Evolutionary conservation across 441 rosid genomes (phyloP).

Genomic region (Erysimum cheiri): DNA sequence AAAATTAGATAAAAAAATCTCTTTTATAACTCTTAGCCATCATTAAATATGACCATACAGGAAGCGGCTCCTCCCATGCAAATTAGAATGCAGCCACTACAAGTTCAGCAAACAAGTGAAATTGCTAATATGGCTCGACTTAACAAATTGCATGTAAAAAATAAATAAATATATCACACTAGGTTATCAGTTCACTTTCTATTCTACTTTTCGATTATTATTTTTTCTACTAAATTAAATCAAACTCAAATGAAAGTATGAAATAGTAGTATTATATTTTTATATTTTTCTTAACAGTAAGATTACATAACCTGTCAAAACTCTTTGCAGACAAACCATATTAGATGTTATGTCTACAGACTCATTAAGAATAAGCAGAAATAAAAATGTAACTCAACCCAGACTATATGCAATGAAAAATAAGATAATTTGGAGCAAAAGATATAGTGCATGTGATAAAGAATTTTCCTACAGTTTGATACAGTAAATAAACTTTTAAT

Average conservation of each 20-base stretch:
- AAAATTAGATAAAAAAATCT: slow-evolving; percentile 19
- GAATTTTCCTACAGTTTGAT: not conserved
- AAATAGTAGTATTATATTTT: slow-evolving; percentile 2
- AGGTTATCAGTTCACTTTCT: slow-evolving; percentile 18
- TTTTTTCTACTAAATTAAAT: not conserved
- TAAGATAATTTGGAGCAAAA: not conserved
- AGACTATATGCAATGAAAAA: slow-evolving; percentile 14
- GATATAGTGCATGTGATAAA: not conserved
- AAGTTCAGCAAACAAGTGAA: slow-evolving; percentile 16
- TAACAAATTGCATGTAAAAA: not conserved
- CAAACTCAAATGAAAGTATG: slow-evolving; percentile 18
- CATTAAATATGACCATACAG: slow-evolving; percentile 19
- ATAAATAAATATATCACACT: slow-evolving; percentile 5
- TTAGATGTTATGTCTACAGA: not conserved
- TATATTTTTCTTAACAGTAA: slow-evolving; percentile 1
- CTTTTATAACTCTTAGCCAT: slow-evolving; percentile 28
- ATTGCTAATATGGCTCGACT: not conserved
- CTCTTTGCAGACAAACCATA: slow-evolving; percentile 15
- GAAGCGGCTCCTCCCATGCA: slow-evolving; percentile 12
- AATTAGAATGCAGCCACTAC: slow-evolving; percentile 5
- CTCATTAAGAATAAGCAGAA: not conserved
- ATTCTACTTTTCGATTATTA: not conserved
- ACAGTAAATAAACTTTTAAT: slow-evolving; percentile 1
- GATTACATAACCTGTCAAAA: not conserved
- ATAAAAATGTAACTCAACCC: not conserved